Base-by-base conservation (phyloP, 2,329 filamentous ascomycete species). In the Botryotinia calthae region DNA sequence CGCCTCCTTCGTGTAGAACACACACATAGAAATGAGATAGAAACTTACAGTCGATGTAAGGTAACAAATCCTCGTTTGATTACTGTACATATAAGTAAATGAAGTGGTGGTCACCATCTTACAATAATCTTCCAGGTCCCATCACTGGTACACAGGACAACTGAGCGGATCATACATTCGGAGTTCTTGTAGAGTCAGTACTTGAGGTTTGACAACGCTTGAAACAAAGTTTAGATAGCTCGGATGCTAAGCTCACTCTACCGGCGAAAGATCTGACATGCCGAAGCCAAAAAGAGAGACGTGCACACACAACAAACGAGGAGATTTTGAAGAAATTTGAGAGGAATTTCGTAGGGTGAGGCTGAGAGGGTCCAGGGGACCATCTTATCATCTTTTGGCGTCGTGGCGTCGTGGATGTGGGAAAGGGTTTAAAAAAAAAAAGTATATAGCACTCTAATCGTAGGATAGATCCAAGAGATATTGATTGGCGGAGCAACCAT, bases 241-340 rank as follows among this genome's bases (percentile, higher is more conserved):
- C 56, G 22, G 44, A 51, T 28, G 37, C 31, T 31, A 71, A n/a
- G 42, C 12, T 25, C 58, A 34, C 44, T 42, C 59, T 51, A 34
- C 51, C 59, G 72, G 44, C 70, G 69, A 71, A 71, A 72, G 44
- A 51, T 74, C 63, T 62, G 74, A 76, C 73, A 72, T 70, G 44
- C 64, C 64, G 71, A 48, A 71, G 71, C 76, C 74, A 77, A 76
- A 73, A 67, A 68, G 74, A 72, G 76, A 76, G 76, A 77, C 75
- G 76, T 78, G 76, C 77, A 65, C 73, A 46, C 42, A 46, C 42
- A 18, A 31, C 20, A 70, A 63, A 63, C 72, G 74, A 76, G 74
- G 70, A 73, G 48, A 62, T 48, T 62, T 48, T 20, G n/a, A 28
- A 34, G 34, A 56, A 56, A 56, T 56, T 31, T 28, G 51, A 34